Evolutionary conservation across 306 rosid species (phyloP), one percentile per base, ranked within the genome.

Genomic region (Lagenaria siceraria): DNA sequence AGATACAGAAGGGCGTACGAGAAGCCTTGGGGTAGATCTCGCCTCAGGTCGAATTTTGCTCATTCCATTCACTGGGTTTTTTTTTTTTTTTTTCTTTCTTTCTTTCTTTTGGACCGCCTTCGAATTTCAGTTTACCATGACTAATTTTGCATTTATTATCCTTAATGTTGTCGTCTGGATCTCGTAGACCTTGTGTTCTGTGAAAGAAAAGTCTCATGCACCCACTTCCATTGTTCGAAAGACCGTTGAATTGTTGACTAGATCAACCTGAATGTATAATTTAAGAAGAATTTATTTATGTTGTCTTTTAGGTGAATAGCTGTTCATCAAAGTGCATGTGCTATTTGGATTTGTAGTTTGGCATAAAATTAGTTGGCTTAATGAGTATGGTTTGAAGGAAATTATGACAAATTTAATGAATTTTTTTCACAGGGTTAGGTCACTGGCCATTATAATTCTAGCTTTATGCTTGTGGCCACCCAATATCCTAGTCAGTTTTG

Each of bases 21-120:
- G 73, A 90, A 92, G 86, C 98, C 98, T 27, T 95, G 98, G 98
- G 97, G 98, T 11, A 81, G 85, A 90, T 92, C 98, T 80, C 95
- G 97, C 66, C 93, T 95, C 82, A 94, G 98, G 98, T 91, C 51
- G 9, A 80, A 24, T 69, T 68, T 75, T 43, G 33, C 63, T 35
- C 18, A 13, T 84, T 80, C 51, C 0, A 12, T 78, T 79, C 7
- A 1, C 52, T 77, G 65, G 53, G n/a, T 29, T 29, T 29, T 29
- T 4, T 2, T 29, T 29, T 29, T 29, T 29, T 29, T 29, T 29
- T 29, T 29, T 29, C 2, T 29, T 29, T 29, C 2, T 33, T 5
- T 48, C 9, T 78, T 61, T 48, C 38, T 75, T 8, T 52, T 61
- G 19, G 22, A 29, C 5, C 18, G 7, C 10, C 71, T 31, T 75